These are phyloP conservation scores for Saccharum hybrid DNA, from an alignment of 202 grass and related monocot genomes.

Conservation along the genomic window DNA sequence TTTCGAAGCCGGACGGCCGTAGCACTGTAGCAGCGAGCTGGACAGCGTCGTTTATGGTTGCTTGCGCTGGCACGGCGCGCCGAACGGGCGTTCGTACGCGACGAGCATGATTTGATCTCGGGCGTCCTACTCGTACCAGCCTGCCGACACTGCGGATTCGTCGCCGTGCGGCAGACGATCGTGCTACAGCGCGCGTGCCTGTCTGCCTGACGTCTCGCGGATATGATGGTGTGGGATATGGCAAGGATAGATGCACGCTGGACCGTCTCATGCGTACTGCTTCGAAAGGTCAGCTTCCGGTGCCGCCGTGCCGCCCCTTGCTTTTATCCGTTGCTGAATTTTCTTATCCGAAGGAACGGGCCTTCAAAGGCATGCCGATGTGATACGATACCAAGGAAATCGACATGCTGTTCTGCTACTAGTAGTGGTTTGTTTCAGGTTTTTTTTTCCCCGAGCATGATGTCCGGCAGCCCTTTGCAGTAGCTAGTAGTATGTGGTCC, in stretches of 20 bases:
- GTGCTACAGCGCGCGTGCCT: not conserved
- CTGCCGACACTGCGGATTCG: conserved; percentile 34
- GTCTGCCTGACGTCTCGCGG: not conserved
- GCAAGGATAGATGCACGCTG: no score
- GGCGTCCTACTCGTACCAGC: not conserved
- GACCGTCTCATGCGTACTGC: no score
- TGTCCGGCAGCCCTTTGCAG: no score
- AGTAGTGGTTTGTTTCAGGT: no score
- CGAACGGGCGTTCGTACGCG: not conserved
- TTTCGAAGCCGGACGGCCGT: not conserved
- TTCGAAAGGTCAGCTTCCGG: not conserved
- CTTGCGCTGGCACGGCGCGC: not conserved
- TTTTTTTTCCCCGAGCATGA: no score
- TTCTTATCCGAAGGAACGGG: not conserved
- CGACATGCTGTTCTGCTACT: no score
- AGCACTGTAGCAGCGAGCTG: not conserved
- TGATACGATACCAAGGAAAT: no score
- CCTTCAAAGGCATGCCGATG: no score
- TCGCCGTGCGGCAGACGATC: not conserved
- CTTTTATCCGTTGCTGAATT: not conserved
- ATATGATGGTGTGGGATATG: not conserved
- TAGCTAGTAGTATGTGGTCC: not conserved
- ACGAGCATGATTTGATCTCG: not conserved
- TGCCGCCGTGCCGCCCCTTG: not conserved
- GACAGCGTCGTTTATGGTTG: not conserved